Percentiles rank a stretch among this genome's conserved stretches.
Evolutionary conservation across 192 early-diverging fungal species (phyloP).

Genomic region (Globomyces pollinis-pini): DNA sequence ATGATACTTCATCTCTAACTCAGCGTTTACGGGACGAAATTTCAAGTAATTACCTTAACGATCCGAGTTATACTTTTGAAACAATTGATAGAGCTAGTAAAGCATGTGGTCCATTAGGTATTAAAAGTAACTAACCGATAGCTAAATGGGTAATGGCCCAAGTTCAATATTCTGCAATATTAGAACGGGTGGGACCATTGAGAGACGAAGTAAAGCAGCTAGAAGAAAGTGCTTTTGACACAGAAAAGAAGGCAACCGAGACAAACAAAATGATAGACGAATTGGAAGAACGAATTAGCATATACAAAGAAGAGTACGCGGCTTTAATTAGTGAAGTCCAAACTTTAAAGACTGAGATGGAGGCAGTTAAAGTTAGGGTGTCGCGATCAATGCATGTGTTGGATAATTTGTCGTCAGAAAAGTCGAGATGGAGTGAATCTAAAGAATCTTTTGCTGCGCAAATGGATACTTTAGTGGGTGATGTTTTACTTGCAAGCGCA

Average conservation of each 20-base stretch:
- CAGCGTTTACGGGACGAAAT: conserved; percentile 71
- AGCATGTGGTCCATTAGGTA: conserved; percentile 97
- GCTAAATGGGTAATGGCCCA: conserved; percentile 98
- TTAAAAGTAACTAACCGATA: too few relatives aligned
- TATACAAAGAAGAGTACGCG: conserved; percentile 97
- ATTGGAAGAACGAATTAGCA: conserved; percentile 77
- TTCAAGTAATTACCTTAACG: conserved; percentile 64
- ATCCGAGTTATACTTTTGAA: conserved; percentile 90
- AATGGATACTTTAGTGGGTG: conserved; percentile 98
- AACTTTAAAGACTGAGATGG: conserved; percentile 85
- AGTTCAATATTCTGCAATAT: conserved; percentile 83
- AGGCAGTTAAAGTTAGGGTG: conserved; percentile 85
- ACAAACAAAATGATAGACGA: conserved; percentile 74
- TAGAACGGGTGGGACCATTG: conserved; percentile 92
- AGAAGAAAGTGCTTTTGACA: conserved; percentile 65
- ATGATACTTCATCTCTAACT: conserved; percentile 86
- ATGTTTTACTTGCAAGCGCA: conserved; percentile 86
- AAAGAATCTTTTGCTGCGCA: conserved; percentile 88
- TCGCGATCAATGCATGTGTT: conserved; percentile 83
- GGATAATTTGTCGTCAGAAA: conserved; percentile 84
- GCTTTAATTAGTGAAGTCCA: conserved; percentile 90
- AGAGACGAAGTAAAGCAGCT: conserved; percentile 84
- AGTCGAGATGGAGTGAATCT: conserved; percentile 81
- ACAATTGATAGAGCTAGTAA: conserved; percentile 92
- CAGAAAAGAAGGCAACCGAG: conserved; percentile 60